A percentile compares a stretch with the other conserved stretches of the same genome.
Evolutionary conservation across 2,329 filamentous ascomycete genomes (phyloP).

Genomic region (Zymoseptoria brevis): DNA sequence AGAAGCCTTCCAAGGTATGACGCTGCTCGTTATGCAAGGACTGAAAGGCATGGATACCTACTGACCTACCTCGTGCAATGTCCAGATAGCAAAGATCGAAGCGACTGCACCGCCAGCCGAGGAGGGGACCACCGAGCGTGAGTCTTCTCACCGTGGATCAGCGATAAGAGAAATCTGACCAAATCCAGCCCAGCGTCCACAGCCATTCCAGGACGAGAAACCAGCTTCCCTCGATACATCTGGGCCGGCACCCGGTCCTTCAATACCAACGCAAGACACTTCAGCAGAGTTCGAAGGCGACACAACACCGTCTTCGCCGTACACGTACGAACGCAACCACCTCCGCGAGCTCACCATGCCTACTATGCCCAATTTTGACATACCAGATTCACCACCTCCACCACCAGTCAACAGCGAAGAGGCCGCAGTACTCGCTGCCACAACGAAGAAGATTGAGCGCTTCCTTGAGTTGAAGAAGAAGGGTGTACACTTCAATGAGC

Average conservation of each 20-base stretch:
- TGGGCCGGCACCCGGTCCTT: neutral
- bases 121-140: neutral
- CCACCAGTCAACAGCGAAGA: slow-evolving; percentile 29
- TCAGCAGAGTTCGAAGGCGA: slow-evolving; percentile 4
- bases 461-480: slow-evolving; percentile 72
- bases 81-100: slow-evolving; percentile 23
- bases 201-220: neutral
- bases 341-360: slow-evolving; percentile 69
- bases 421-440: slow-evolving; percentile 25
- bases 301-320: slow-evolving; percentile 49
- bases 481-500: slow-evolving; percentile 70
- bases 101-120: slow-evolving; percentile 2
- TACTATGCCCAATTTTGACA: slow-evolving; percentile 61
- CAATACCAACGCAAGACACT: neutral
- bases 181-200: neutral
- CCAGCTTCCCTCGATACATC: neutral
- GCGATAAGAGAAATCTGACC: neutral
- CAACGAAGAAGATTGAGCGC: slow-evolving; percentile 61
- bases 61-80: slow-evolving; percentile 29
- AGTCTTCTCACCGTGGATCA: neutral
- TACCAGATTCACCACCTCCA: slow-evolving; percentile 62
- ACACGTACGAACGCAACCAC: slow-evolving; percentile 55
- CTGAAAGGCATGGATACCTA: slow-evolving; percentile 37
- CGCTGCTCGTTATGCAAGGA: slow-evolving; percentile 15
- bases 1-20: slow-evolving; percentile 34